Conservation (phyloP, 768 basidiomycete species). For the Heimioporus sp. region DNA sequence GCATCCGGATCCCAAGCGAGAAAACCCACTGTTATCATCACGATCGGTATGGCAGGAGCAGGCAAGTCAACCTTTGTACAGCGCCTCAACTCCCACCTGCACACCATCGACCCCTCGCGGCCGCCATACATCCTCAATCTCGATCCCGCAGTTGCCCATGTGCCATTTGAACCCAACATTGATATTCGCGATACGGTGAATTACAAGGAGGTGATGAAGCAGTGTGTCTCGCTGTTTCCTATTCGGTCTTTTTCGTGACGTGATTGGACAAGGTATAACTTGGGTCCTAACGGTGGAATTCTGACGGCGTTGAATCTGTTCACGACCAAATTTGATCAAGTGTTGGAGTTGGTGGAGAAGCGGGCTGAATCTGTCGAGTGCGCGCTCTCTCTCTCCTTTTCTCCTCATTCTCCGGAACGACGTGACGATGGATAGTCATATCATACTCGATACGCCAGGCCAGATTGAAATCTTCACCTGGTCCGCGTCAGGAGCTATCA, state of each 20-base stretch:
- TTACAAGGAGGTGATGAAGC: constrained; percentile 99
- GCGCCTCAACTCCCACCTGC: constrained; percentile 88
- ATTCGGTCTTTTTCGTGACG: constrained; percentile 13
- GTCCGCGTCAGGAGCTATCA: constrained; percentile 98
- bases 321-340: constrained; percentile 99
- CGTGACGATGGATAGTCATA: constrained; percentile 54
- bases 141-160: constrained; percentile 90
- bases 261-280: constrained; percentile 73
- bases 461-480: constrained; percentile 99
- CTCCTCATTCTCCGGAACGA: not conserved
- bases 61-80: constrained; percentile 98
- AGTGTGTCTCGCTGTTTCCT: constrained; percentile 63
- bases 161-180: constrained; percentile 95
- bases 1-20: constrained; percentile 12
- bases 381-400: constrained; percentile 30
- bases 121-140: constrained; percentile 97
- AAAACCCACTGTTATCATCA: constrained; percentile 82
- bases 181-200: constrained; percentile 98
- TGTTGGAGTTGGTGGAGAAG: constrained; percentile 88
- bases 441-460: constrained; percentile 95
- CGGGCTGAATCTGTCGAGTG: constrained; percentile 86
- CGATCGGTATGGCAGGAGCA: constrained; percentile 95
- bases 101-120: constrained; percentile 57
- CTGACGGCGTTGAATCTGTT: constrained; percentile 96
- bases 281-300: constrained; percentile 98